Evolutionary conservation across 169 alveolate genomes (phyloP), one percentile per base, ranked within the genome.

Genomic region (Cryptosporidium canis): DNA sequence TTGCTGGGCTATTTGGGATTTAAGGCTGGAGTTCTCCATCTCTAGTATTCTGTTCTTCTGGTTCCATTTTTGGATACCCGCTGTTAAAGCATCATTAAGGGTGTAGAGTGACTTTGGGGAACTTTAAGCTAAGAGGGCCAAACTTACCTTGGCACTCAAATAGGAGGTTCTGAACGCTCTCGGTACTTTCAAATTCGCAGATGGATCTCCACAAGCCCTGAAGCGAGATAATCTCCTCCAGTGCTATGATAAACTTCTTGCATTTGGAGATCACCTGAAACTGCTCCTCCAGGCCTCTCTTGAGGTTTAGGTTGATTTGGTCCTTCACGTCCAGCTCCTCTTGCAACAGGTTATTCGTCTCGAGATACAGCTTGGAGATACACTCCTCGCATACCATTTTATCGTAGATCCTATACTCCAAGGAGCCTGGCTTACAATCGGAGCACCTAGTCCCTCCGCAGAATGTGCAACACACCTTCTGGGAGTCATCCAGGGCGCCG

Each of bases 41-140:
- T 77, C 87, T 24, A 77, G 39, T 58, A 58, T 39, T 58, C 87
- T 77, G n/a, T 44, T 77, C 44, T 55, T 77, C 63, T 77, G 77
- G 14, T 58, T 61, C 87, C 87, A 77, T 24, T 63, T 55, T 58
- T 77, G 87, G 37, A 77, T 77, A 43, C 87, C 87, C 39, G 58
- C 87, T 77, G 12, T 5, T 39, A 5, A 33, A 12, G n/a, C 16
- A n/a, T 45, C 11, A 33, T 35, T 31, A 14, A 35, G 14, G 29
- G 12, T 63, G n/a, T n/a, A n/a, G n/a, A n/a, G n/a, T n/a, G n/a
- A n/a, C n/a, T n/a, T n/a, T n/a, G n/a, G n/a, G n/a, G n/a, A n/a
- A n/a, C n/a, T n/a, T n/a, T n/a, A n/a, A n/a, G 45, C 44, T 9
- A 41, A 67, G 8, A 18, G 41, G 9, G 9, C 12, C 21, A 29